Conservation (phyloP, 176 grass and related monocot genomes). For the Oropetium thomaeum region DNA sequence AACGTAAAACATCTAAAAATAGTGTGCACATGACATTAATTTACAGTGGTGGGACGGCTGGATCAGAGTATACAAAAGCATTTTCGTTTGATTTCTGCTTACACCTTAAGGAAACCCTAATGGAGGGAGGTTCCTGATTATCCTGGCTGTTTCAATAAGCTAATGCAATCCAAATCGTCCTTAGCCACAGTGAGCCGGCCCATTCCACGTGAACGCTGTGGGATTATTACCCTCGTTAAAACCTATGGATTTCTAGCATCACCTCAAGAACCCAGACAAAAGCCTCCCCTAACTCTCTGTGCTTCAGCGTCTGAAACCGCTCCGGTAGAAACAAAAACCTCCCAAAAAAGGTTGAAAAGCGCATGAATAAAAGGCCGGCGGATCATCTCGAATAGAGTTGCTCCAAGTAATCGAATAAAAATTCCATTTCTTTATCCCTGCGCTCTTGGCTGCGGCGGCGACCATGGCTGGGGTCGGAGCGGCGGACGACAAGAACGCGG, state of each 20-base stretch:
- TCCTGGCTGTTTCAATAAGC: neutral
- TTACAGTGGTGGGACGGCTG: too few species aligned
- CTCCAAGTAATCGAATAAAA: constrained; percentile 36
- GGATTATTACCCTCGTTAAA: constrained; percentile 49
- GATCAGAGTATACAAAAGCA: too few species aligned
- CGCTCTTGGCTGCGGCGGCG: constrained; percentile 28
- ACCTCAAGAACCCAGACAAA: constrained; percentile 41
- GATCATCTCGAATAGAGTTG: constrained; percentile 32
- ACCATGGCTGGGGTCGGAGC: constrained; percentile 32
- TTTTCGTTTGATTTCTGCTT: too few species aligned
- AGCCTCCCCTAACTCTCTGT: neutral
- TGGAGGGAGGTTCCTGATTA: constrained; percentile 22
- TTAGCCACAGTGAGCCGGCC: neutral
- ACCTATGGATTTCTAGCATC: constrained; percentile 48
- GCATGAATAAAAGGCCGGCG: constrained; percentile 33
- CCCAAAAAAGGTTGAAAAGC: constrained; percentile 7
- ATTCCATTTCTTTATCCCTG: constrained; percentile 43
- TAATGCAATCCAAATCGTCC: constrained; percentile 24
- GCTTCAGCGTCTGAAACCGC: constrained; percentile 25
- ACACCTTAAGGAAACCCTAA: constrained; percentile 30
- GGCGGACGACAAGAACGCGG: constrained; percentile 18
- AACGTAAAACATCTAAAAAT: too few species aligned
- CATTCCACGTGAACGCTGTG: constrained; percentile 47
- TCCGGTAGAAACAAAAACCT: constrained; percentile 35
- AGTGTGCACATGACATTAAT: too few species aligned